These are phyloP conservation scores for Magnaporthiopsis incrustans DNA, from an alignment of 2,329 filamentous ascomycete genomes.

Conservation along the genomic window DNA sequence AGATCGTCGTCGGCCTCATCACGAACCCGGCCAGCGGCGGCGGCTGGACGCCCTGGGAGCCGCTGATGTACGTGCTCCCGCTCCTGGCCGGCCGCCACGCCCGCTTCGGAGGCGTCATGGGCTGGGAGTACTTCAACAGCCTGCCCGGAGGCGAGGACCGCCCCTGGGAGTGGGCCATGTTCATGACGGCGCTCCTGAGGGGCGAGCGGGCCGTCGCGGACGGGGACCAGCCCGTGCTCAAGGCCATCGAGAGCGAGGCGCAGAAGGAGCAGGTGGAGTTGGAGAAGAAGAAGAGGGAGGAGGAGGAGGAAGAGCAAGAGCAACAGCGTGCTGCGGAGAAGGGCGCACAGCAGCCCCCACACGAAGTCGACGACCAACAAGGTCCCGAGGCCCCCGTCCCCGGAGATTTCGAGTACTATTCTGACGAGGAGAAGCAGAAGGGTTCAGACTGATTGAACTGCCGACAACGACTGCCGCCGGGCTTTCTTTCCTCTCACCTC, in stretches of 20 bases:
- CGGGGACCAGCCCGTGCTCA: slow-evolving; percentile 1
- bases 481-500: too few relatives aligned
- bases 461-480: not conserved
- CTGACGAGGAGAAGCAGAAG: slow-evolving; percentile 17
- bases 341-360: not conserved
- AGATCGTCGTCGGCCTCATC: slow-evolving; percentile 66
- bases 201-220: not conserved
- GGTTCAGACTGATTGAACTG: not conserved
- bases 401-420: slow-evolving; percentile 22
- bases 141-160: slow-evolving; percentile 47
- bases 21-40: slow-evolving; percentile 65
- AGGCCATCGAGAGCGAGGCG: slow-evolving; percentile 1
- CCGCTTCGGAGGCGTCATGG: slow-evolving; percentile 71
- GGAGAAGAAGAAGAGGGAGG: not conserved
- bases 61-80: slow-evolving; percentile 48
- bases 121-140: slow-evolving; percentile 80
- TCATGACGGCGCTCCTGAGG: slow-evolving; percentile 39
- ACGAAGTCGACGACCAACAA: slow-evolving; percentile 16
- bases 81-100: slow-evolving; percentile 50
- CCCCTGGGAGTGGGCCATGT: slow-evolving; percentile 67
- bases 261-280: not conserved
- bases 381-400: slow-evolving; percentile 18
- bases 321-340: not conserved
- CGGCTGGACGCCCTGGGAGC: slow-evolving; percentile 54
- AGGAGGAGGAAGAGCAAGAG: not conserved